Base-by-base conservation (phyloP, 1,284 basidiomycete species). In the Austroboletus novae-zelandiae region DNA sequence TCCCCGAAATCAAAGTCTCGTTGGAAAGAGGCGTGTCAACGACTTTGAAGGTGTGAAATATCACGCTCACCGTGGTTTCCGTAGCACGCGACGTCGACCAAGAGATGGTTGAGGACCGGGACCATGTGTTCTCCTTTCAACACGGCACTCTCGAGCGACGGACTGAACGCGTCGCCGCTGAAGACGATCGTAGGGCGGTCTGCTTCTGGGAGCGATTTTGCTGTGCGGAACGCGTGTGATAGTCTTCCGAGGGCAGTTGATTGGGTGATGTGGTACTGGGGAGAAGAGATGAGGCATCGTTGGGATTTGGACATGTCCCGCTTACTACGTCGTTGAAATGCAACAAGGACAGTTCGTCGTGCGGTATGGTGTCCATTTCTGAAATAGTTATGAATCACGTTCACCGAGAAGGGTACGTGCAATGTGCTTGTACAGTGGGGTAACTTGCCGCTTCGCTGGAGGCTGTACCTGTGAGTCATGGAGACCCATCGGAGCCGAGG, bases 121-220 rank as follows among this genome's bases (percentile, higher is more conserved):
- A 45, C 31, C 39, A 49, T 49, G 9, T 61, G 41, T 42, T 50
- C 52, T 15, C 53, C 60, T 48, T 63, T 58, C 47, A 52, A 46
- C 23, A 61, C 48, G 15, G 53, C 50, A 34, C 51, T 56, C 51
- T 57, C 58, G 3, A 57, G 50, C 10, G 60, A 59, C 14, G 56
- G 64, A 17, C 55, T 55, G 36, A 56, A 53, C 0, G 42, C 49
- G 39, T 65, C 62, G 18, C 58, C 54, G 11, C 51, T 47, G 47
- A 50, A 58, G 17, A 50, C n/a, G 15, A 29, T 45, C 15, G 48
- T 40, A 30, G 45, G 43, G 17, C 30, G 30, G 23, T 48, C 48
- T 34, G 40, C 31, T 17, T 50, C 40, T 7, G 44, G 37, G 6
- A 20, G n/a, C 15, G 29, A 27, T 13, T 40, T 60, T 27, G 35